Percentiles rank a stretch among this genome's conserved stretches.
Evolutionary conservation across 2,329 filamentous ascomycete species (phyloP).

Genomic region (Colletotrichum sp.): DNA sequence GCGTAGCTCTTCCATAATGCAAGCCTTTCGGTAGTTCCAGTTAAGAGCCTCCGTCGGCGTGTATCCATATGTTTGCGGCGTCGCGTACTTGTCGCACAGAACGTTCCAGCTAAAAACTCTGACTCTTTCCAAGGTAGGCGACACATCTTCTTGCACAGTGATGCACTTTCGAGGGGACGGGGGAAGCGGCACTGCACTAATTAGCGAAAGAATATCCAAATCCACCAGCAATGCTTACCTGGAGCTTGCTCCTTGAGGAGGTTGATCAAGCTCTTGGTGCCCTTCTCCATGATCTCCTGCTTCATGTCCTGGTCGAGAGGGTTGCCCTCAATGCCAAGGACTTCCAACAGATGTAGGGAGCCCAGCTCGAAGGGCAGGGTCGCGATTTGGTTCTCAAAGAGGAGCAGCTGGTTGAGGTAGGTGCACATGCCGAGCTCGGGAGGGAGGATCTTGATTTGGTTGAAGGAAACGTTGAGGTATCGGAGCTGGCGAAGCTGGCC

Average conservation of each 20-base stretch:
- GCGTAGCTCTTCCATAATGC: constrained; percentile 83
- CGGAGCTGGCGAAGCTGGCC: constrained; percentile 82
- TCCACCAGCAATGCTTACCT: constrained; percentile 59
- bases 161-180: constrained; percentile 80
- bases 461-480: constrained; percentile 87
- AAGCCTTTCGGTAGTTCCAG: constrained; percentile 86
- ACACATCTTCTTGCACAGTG: constrained; percentile 73
- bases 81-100: constrained; percentile 92
- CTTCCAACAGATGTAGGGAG: constrained; percentile 85
- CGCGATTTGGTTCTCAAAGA: constrained; percentile 90
- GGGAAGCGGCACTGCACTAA: constrained; percentile 70
- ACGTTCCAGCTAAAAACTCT: constrained; percentile 95
- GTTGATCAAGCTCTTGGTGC: constrained; percentile 84
- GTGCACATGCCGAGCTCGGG: constrained; percentile 97
- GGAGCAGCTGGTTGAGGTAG: constrained; percentile 80
- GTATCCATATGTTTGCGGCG: constrained; percentile 85
- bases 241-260: constrained; percentile 84
- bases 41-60: constrained; percentile 80
- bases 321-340: constrained; percentile 92
- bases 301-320: constrained; percentile 79
- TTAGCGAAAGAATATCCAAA: constrained; percentile 24
- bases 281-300: constrained; percentile 83
- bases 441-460: constrained; percentile 81
- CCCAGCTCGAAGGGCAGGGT: constrained; percentile 86
- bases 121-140: constrained; percentile 69